Base-by-base conservation (phyloP, 2,329 filamentous ascomycete genomes). In the Xylogone sp. region DNA sequence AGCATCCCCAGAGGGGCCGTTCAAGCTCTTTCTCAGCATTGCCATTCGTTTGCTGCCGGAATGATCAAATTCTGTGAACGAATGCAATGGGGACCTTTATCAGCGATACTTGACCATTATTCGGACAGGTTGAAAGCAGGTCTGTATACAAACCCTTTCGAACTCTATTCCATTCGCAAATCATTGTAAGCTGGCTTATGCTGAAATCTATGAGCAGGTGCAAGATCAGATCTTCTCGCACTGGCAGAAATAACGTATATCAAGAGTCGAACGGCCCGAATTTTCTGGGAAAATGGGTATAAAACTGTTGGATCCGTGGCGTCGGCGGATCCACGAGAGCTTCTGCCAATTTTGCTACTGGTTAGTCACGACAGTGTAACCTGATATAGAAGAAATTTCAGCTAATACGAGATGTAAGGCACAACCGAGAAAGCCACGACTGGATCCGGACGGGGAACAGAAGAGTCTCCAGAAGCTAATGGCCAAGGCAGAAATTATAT, bases 21-120 rank as follows among this genome's bases (percentile, higher is more conserved):
- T 10, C 88, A 92, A 66, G 87, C 77, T 19, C 73, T 91, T 1
- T 81, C 86, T 2, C 86, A 90, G 60, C 87, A 84, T 1, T 90
- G 87, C 58, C 83, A 90, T 57, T 88, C 88, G 0, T 92, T 91
- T 62, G 88, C 87, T 3, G 85, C 86, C 2, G 87, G 87, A 3
- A 89, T 90, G 75, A 82, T 91, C 53, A 90, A 88, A 58, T 91
- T 91, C 62, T 91, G 87, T 62, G 78, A 89, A 58, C 77, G 82
- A 18, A 90, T 92, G 87, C 82, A 78, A 2, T 90, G 87, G 86
- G 81, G 79, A 1, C 82, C 87, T 60, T 79, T 91, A 64, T 82
- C 83, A 6, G 85, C 84, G 3, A 83, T 86, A 6, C 72, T 91
- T 27, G 86, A 90, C 57, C 87, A 91, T 62, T 90, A 88, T 70